Percentiles rank a stretch among this genome's conserved stretches.
These are phyloP conservation scores for Sclerotinia spermophila DNA, from an alignment of 2,329 filamentous ascomycete genomes.

Conservation along the genomic window DNA sequence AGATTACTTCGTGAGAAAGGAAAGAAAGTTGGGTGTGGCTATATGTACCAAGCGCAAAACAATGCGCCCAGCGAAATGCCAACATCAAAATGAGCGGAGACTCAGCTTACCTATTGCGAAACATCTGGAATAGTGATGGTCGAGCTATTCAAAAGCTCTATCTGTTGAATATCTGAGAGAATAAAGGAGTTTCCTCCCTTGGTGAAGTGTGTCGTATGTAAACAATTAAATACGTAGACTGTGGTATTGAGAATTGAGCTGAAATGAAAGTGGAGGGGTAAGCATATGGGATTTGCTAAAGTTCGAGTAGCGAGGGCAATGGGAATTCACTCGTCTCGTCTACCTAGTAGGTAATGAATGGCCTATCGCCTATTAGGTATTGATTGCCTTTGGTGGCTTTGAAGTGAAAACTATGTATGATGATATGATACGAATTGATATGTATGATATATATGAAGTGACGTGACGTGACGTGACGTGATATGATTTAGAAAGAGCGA, in stretches of 20 bases:
- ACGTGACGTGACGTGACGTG: not conserved
- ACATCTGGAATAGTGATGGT: constrained; percentile 34
- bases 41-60: not conserved
- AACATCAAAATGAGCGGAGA: not conserved
- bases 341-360: not conserved
- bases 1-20: not conserved
- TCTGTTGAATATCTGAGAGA: constrained; percentile 13
- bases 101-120: constrained; percentile 39
- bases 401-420: not conserved
- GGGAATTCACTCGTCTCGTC: constrained; percentile 8
- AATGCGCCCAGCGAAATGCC: not conserved
- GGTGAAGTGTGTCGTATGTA: not conserved
- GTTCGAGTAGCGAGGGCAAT: constrained; percentile 29
- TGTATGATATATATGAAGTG: no score
- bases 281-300: constrained; percentile 11
- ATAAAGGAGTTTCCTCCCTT: not conserved
- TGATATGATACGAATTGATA: not conserved
- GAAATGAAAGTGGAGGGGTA: constrained; percentile 11
- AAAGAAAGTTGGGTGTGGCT: not conserved
- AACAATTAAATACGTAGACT: not conserved
- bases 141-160: constrained; percentile 25
- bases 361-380: not conserved
- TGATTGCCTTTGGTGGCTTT: not conserved
- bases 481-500: not conserved
- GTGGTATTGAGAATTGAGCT: constrained; percentile 1